Percentiles rank a stretch among this genome's conserved stretches.
Conservation (phyloP, 73 alveolate species). For the Effrenium voratum region DNA sequence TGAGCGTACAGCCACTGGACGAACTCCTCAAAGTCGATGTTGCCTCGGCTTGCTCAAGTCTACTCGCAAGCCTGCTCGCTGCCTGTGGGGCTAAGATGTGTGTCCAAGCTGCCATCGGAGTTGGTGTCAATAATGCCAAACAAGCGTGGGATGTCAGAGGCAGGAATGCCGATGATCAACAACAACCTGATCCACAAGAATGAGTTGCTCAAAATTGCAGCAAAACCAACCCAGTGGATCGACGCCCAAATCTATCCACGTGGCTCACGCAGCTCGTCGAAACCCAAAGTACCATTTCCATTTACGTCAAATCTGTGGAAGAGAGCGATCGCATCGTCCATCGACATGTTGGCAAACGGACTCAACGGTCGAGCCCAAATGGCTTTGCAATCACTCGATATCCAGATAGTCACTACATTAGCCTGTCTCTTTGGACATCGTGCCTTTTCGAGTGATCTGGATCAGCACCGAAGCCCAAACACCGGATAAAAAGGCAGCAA, state of each 20-base stretch:
- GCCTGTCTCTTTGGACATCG: background rate
- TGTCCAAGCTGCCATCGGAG: constrained; percentile 69
- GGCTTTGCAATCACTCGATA: no score
- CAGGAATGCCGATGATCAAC: constrained; percentile 65
- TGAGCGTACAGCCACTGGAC: constrained; percentile 64
- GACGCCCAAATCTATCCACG: background rate
- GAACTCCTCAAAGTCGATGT: constrained; percentile 86
- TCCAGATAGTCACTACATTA: background rate
- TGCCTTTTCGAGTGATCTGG: background rate
- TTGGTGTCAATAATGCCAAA: constrained; percentile 91
- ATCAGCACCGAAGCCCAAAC: background rate
- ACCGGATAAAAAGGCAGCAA: background rate
- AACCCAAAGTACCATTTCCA: constrained; percentile 73
- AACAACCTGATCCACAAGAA: constrained; percentile 22
- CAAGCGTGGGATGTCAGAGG: constrained; percentile 28
- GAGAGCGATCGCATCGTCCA: constrained; percentile 87
- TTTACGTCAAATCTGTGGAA: constrained; percentile 72
- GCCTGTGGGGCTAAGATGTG: no score
- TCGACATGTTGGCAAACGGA: constrained; percentile 66
- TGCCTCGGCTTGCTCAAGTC: background rate
- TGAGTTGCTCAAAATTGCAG: background rate
- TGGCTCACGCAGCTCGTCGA: constrained; percentile 80
- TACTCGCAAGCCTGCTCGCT: no score
- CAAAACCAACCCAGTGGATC: background rate
- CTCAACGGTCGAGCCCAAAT: no score